Evolutionary conservation across 306 rosid genomes (phyloP).

Genomic region (Prunus davidiana): DNA sequence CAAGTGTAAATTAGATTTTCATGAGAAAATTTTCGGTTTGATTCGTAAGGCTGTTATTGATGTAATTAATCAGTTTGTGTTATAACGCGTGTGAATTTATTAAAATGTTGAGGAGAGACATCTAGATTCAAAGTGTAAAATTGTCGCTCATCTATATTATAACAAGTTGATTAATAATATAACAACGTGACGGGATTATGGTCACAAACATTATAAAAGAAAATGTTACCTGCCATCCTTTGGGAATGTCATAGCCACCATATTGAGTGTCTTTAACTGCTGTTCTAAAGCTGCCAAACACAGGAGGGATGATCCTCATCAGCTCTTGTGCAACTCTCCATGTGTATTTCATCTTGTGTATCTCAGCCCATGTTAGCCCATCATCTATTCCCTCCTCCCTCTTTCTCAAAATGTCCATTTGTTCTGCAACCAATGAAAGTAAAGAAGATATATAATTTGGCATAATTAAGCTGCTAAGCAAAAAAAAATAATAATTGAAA

Average conservation of each 20-base stretch:
- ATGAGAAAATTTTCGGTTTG: not conserved
- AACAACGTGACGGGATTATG: no score
- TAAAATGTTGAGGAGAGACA: no score
- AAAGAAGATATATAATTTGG: not conserved
- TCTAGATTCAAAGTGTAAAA: no score
- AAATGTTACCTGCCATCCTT: conserved; percentile 48
- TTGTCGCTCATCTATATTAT: no score
- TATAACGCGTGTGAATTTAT: no score
- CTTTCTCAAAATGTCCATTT: conserved; percentile 41
- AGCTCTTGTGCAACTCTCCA: conserved; percentile 55
- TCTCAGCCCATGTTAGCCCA: conserved; percentile 44
- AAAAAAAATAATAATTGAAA: not conserved
- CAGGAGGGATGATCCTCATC: conserved; percentile 49
- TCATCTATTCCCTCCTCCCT: conserved; percentile 33
- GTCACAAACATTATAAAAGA: not conserved
- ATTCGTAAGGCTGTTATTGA: no score
- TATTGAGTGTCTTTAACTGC: conserved; percentile 39
- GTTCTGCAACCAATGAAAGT: conserved; percentile 18
- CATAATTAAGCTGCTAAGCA: not conserved
- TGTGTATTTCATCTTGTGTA: conserved; percentile 56
- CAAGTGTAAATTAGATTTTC: not conserved
- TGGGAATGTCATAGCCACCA: conserved; percentile 48
- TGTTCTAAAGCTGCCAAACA: conserved; percentile 45
- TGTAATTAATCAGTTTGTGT: no score
- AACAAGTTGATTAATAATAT: no score